A percentile compares a stretch with the other conserved stretches of the same genome.
These are phyloP conservation scores for Diaporthe vexans DNA, from an alignment of 2,329 filamentous ascomycete species.

Conservation along the genomic window DNA sequence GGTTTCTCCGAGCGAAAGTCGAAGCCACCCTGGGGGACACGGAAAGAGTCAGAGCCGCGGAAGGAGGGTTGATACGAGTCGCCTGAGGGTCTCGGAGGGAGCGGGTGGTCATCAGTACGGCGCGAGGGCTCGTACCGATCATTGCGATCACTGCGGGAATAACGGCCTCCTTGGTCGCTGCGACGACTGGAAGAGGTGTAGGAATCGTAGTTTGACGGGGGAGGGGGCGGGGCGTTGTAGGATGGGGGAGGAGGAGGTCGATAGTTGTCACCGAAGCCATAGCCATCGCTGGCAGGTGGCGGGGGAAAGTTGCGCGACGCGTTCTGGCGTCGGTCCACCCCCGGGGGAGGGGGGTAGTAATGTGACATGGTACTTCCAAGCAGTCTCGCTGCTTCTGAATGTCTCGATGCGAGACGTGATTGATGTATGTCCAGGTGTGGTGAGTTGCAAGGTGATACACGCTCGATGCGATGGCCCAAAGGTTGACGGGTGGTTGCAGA, in stretches of 20 bases:
- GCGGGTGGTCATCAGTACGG: slow-evolving; percentile 21
- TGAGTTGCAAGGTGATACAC: slow-evolving; percentile 26
- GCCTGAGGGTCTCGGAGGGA: slow-evolving; percentile 34
- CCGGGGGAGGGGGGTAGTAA: slow-evolving; percentile 41
- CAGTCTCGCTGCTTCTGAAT: background rate
- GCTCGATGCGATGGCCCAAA: slow-evolving; percentile 15
- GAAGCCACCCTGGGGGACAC: slow-evolving; percentile 64
- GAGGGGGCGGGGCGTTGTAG: slow-evolving; percentile 34
- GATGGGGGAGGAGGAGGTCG: slow-evolving; percentile 36
- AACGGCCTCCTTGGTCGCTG: slow-evolving; percentile 38
- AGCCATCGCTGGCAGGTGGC: slow-evolving; percentile 13
- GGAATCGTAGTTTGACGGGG: slow-evolving; percentile 40
- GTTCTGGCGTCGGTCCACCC: slow-evolving; percentile 37
- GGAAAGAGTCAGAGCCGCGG: slow-evolving; percentile 44
- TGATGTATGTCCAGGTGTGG: background rate
- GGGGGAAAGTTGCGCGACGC: slow-evolving; percentile 36
- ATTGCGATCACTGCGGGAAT: slow-evolving; percentile 32
- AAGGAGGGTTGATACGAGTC: slow-evolving; percentile 9
- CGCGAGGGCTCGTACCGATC: slow-evolving; percentile 40
- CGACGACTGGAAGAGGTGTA: slow-evolving; percentile 28
- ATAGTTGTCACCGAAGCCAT: slow-evolving; percentile 32
- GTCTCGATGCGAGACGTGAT: background rate
- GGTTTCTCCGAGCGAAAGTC: slow-evolving; percentile 69
- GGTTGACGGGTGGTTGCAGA: slow-evolving; percentile 15
- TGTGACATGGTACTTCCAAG: slow-evolving; percentile 35